Percentiles rank a stretch among this genome's conserved stretches.
Conservation (phyloP, 2,329 filamentous ascomycete genomes). For the Phoma sp. region DNA sequence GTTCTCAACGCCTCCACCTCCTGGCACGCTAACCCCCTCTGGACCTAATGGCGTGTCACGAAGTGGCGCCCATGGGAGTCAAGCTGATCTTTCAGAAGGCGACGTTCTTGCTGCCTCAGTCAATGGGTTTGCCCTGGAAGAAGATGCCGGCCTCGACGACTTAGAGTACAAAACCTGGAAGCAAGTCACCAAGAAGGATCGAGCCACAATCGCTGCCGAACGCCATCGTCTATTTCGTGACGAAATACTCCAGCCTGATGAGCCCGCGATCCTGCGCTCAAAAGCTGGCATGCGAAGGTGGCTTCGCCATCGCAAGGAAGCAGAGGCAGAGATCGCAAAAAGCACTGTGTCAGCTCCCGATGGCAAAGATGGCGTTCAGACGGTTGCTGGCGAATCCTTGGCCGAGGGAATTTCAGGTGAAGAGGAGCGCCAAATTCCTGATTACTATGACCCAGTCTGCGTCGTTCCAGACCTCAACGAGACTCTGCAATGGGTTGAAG, state of each 20-base stretch:
- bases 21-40: conserved; percentile 77
- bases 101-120: conserved; percentile 73
- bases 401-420: conserved; percentile 90
- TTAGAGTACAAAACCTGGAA: conserved; percentile 97
- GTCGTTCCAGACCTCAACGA: conserved; percentile 83
- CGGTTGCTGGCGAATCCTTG: conserved; percentile 72
- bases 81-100: conserved; percentile 84
- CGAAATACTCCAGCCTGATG: conserved; percentile 82
- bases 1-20: conserved; percentile 83
- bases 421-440: conserved; percentile 82
- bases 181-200: conserved; percentile 96
- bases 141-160: conserved; percentile 86
- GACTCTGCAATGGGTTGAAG: conserved; percentile 84
- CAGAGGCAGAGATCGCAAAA: conserved; percentile 54
- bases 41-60: conserved; percentile 71
- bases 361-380: conserved; percentile 53
- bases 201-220: conserved; percentile 84
- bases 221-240: conserved; percentile 85
- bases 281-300: conserved; percentile 91
- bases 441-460: conserved; percentile 90
- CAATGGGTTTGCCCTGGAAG: conserved; percentile 69
- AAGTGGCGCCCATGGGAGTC: conserved; percentile 65
- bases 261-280: conserved; percentile 82
- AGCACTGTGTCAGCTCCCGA: conserved; percentile 56
- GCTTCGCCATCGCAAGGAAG: conserved; percentile 77